Conservation (phyloP, 2,329 filamentous ascomycete genomes). For the Cyphellophora europaea region DNA sequence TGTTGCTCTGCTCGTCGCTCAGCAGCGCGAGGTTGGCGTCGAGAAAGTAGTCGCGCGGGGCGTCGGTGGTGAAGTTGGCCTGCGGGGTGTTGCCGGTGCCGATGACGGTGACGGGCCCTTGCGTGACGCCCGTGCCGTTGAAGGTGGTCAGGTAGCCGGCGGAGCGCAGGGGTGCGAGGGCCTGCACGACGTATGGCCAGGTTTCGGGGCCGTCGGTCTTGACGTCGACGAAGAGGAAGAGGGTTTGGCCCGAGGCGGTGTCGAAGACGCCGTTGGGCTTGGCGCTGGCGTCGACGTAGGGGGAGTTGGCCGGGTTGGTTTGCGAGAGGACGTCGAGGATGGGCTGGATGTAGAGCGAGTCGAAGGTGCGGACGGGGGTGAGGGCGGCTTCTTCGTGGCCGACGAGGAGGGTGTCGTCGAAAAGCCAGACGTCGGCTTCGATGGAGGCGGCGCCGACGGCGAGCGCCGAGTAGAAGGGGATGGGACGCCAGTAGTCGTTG, state of each 20-base stretch:
- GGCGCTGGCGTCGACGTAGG: slow-evolving; percentile 38
- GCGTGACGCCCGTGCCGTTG: slow-evolving; percentile 35
- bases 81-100: slow-evolving; percentile 50
- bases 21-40: slow-evolving; percentile 46
- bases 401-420: slow-evolving; percentile 30
- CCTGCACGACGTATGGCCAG: slow-evolving; percentile 46
- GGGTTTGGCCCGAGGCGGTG: slow-evolving; percentile 43
- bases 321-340: slow-evolving; percentile 46
- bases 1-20: slow-evolving; percentile 34
- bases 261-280: slow-evolving; percentile 54
- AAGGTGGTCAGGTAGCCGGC: slow-evolving; percentile 45
- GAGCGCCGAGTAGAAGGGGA: slow-evolving; percentile 31
- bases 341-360: slow-evolving; percentile 35
- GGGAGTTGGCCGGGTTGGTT: slow-evolving; percentile 43
- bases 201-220: slow-evolving; percentile 50
- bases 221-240: slow-evolving; percentile 57
- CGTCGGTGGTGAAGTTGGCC: slow-evolving; percentile 11
- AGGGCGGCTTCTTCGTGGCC: slow-evolving; percentile 30
- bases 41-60: slow-evolving; percentile 48
- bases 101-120: slow-evolving; percentile 49
- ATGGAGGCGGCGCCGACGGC: slow-evolving; percentile 32
- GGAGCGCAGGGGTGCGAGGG: slow-evolving; percentile 47
- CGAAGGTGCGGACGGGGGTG: slow-evolving; percentile 28
- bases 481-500: slow-evolving; percentile 33
- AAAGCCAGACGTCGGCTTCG: slow-evolving; percentile 38